Conservation (phyloP, 257 asterid species). For the Solanum infundibuliforme region DNA sequence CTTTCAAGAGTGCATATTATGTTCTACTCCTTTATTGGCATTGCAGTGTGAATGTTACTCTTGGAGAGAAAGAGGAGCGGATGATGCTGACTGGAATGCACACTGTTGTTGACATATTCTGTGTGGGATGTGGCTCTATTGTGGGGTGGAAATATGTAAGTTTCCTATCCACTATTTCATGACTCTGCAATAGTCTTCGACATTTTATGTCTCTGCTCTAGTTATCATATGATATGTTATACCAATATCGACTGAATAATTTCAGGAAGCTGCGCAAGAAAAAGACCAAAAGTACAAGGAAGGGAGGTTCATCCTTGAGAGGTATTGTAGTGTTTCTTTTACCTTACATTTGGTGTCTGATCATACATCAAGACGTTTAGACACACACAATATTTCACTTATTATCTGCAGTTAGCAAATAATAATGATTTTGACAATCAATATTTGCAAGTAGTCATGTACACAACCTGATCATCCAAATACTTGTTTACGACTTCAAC, state of each 20-base stretch:
- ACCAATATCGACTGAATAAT: not conserved
- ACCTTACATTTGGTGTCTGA: not conserved
- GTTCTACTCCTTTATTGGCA: not conserved
- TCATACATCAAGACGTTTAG: not conserved
- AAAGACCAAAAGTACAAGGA: constrained; percentile 61
- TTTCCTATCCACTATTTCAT: not conserved
- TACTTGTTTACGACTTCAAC: not conserved
- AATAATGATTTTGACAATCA: not conserved
- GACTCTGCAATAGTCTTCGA: not conserved
- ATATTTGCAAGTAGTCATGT: not conserved
- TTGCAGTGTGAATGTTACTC: constrained; percentile 59
- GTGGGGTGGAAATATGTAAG: constrained; percentile 93
- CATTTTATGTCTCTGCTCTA: not conserved
- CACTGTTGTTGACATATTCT: constrained; percentile 71
- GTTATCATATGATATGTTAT: not conserved
- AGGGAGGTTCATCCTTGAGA: constrained; percentile 74
- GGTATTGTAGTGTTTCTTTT: constrained; percentile 25
- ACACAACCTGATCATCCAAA: not conserved
- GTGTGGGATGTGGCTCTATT: constrained; percentile 74
- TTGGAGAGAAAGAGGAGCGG: constrained; percentile 64
- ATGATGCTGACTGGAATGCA: constrained; percentile 78
- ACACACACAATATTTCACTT: not conserved
- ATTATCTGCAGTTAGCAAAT: not conserved
- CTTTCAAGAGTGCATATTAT: not conserved
- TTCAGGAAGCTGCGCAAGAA: constrained; percentile 55